phyloP scores from a whole-genome alignment of 2,329 filamentous ascomycete genomes.

The Phaeosphaeria sp. region DNA sequence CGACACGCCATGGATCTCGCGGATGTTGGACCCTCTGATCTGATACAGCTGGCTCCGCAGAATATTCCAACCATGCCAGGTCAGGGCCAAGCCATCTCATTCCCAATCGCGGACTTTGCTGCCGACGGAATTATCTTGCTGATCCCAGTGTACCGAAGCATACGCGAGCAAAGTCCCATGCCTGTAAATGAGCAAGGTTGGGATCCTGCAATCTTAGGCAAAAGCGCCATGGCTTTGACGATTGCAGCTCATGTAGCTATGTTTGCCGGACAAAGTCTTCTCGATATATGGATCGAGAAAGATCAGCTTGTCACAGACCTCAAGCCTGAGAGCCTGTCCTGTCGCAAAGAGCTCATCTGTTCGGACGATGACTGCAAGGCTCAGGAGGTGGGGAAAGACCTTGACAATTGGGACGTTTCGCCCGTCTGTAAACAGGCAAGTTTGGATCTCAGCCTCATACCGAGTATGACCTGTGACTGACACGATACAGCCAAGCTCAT shows the following conservation, averaged over 20 bases:
- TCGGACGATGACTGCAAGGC: constrained; percentile 11
- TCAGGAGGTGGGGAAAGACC: constrained; percentile 1
- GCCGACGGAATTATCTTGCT: not conserved
- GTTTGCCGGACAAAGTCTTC: constrained; percentile 1
- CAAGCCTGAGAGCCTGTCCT: constrained; percentile 13
- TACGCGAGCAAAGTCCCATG: not conserved
- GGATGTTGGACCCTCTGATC: constrained; percentile 1
- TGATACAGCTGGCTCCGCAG: constrained; percentile 2
- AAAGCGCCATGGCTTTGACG: not conserved
- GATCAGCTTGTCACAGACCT: constrained; percentile 4
- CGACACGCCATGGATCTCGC: constrained; percentile 1
- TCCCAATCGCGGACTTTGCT: constrained; percentile 6
- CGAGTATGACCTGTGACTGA: not conserved
- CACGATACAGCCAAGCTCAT: not conserved
- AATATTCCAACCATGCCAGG: constrained; percentile 3
- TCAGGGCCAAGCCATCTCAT: constrained; percentile 5
- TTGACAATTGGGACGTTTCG: no score
- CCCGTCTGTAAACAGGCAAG: no score
- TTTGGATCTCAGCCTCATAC: no score
- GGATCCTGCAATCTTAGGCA: not conserved
- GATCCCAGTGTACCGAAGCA: constrained; percentile 5
- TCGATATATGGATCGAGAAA: constrained; percentile 10
- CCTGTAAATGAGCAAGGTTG: not conserved
- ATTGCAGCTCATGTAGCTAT: constrained; percentile 6
- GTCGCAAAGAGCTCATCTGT: constrained; percentile 18